Base-by-base conservation (phyloP, 148 eudicot genomes). In the Polygonum maritimum region DNA sequence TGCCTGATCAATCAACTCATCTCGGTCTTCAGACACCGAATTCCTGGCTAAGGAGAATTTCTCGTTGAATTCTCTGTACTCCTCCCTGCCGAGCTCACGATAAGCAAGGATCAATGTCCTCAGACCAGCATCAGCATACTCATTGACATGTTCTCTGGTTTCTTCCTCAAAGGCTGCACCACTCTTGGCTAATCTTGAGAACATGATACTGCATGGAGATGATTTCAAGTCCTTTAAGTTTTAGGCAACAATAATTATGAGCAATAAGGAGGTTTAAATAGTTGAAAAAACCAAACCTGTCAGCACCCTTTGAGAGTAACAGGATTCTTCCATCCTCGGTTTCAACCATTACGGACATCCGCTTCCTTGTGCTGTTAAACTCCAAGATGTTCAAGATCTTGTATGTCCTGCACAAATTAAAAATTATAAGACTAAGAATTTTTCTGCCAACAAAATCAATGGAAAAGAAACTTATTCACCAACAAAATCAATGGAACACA, bases 111-210 rank as follows among this genome's bases (percentile, higher is more conserved):
- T 76, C 75, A 95, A 82, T 19, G 97, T 95, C 80, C 99, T 89
- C 81, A 95, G 83, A 58, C 99, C 99, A 14, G 97, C 92, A 85
- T 95, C 90, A 40, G 99, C 99, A 81, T 95, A 95, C 74, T 92
- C 96, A 81, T 89, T 81, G 76, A 95, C 87, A 75, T 95, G 99
- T 39, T 89, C 85, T 83, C 85, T 90, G 36, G 99, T 95, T 83
- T 84, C 76, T 79, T 88, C 89, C 83, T 90, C 99, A 78, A 90
- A 92, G 48, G 80, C 83, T 75, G 83, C 81, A 55, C 91, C 96
- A 44, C 86, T 65, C 81, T 70, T 78, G 19, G 89, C 87, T 78
- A 95, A 91, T 84, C 88, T 86, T 76, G 92, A 89, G 77, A 92
- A 95, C 96, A 95, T 90, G 78, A 95, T 94, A 85, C 99, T 95